Evolutionary conservation across 2,329 filamentous ascomycete species (phyloP).

Genomic region (Aspergillus udagawae): DNA sequence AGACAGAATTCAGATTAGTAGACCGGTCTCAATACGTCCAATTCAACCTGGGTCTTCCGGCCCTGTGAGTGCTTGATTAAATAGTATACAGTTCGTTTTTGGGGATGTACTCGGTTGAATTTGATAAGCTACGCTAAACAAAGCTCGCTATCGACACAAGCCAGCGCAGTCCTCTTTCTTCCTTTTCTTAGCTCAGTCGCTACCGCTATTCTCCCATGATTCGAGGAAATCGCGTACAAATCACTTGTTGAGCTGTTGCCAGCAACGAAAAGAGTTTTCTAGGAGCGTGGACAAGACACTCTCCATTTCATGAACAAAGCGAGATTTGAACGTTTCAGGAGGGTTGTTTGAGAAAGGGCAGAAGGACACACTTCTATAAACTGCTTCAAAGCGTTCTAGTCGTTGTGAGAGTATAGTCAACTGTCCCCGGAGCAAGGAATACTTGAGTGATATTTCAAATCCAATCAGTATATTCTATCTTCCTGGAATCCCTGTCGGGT

Average conservation of each 20-base stretch:
- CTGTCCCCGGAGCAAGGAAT: background rate
- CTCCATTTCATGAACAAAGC: background rate
- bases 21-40: background rate
- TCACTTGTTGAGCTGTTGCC: background rate
- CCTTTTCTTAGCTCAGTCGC: background rate
- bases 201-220: background rate
- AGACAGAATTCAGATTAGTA: background rate
- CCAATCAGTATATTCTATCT: background rate
- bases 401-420: background rate
- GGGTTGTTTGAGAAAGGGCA: background rate
- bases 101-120: background rate
- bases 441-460: background rate
- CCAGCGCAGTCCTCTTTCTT: too few relatives aligned
- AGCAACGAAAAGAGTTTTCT: background rate
- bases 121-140: background rate
- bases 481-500: background rate
- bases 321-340: background rate
- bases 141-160: background rate
- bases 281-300: background rate
- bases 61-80: background rate
- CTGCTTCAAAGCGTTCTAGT: background rate
- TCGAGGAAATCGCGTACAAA: background rate
- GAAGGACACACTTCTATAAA: background rate
- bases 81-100: background rate
- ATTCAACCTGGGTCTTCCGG: background rate